Base-by-base conservation (phyloP, 257 asterid species). In the Voacanga thouarsii region DNA sequence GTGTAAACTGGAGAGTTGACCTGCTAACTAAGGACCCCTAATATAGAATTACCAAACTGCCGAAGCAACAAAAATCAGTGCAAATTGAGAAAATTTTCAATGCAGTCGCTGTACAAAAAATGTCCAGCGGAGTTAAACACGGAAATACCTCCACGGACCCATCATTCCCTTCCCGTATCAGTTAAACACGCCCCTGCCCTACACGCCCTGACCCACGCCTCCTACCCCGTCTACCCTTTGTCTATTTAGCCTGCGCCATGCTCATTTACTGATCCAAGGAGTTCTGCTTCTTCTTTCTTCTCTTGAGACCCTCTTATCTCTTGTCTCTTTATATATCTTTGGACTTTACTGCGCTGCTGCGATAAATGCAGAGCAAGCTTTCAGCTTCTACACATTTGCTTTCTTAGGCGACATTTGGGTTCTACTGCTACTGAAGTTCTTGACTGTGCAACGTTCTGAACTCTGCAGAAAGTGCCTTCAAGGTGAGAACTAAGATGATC, bases 221-320 rank as follows among this genome's bases (percentile, higher is more conserved):
- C 30, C 12, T 5, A 2, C 15, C 30, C 65, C 30, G 0, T 15
- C 23, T 24, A 18, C 4, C n/a, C 12, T 30, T 28, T 18, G 12
- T 5, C 71, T 65, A 65, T 65, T 30, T 12, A 65, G 12, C 8
- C 45, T 30, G 71, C 7, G 11, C 49, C 26, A 16, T 37, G 26
- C 71, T 66, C 71, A 37, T 66, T 66, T 18, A 37, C 71, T 66
- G 71, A 37, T 37, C 71, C 23, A 8, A 66, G 71, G 26, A 33
- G 24, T 64, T 10, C 16, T 4, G 12, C 15, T 16, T n/a, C 33
- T 24, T 8, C 8, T 6, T 16, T 45, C 45, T 28, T 33, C 71
- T 16, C 45, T 64, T 55, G 61, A 55, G 71, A 37, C 0, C 6
- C 16, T 59, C 65, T 59, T 24, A 59, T 59, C 65, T 12, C 30